Evolutionary conservation across 805 yeast genomes (phyloP).

Genomic region (Schwanniomyces polymorphus): DNA sequence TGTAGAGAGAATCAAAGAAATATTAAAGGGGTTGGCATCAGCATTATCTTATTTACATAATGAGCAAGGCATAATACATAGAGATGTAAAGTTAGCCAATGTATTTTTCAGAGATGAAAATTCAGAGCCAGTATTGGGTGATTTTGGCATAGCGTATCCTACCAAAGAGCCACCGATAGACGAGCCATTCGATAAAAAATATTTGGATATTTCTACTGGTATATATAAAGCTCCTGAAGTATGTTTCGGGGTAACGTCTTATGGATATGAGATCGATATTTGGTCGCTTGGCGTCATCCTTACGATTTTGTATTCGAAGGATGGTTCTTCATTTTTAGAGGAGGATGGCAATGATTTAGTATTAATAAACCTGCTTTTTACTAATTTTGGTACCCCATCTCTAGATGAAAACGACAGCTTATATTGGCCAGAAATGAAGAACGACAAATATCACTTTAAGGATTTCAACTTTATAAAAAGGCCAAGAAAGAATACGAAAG

Average conservation of each 20-base stretch:
- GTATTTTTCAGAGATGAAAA: conserved; percentile 24
- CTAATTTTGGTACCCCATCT: conserved; percentile 65
- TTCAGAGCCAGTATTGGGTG: conserved; percentile 46
- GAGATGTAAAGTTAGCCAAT: conserved; percentile 43
- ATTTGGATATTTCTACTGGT: conserved; percentile 65
- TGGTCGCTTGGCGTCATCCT: conserved; percentile 72
- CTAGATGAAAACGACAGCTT: conserved; percentile 11
- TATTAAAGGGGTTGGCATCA: conserved; percentile 17
- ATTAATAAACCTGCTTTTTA: conserved; percentile 54
- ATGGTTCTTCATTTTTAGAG: conserved; percentile 30
- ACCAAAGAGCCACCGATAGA: conserved; percentile 13
- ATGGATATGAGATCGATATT: conserved; percentile 58
- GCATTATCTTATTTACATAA: conserved; percentile 30
- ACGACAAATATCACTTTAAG: conserved; percentile 26
- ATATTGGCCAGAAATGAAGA: conserved; percentile 38
- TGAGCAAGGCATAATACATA: conserved; percentile 33
- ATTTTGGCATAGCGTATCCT: conserved; percentile 59
- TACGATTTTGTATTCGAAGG: conserved; percentile 46
- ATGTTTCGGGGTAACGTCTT: conserved; percentile 57
- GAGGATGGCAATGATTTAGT: conserved; percentile 55
- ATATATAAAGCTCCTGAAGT: conserved; percentile 75
- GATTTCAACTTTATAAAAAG: conserved; percentile 20
- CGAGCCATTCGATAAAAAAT: conserved; percentile 44
- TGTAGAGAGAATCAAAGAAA: conserved; percentile 7
- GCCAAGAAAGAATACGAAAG: conserved; percentile 2